Evolutionary conservation across 352 stramenopile genomes (phyloP).

Genomic region (Elongisporangium undulatum): DNA sequence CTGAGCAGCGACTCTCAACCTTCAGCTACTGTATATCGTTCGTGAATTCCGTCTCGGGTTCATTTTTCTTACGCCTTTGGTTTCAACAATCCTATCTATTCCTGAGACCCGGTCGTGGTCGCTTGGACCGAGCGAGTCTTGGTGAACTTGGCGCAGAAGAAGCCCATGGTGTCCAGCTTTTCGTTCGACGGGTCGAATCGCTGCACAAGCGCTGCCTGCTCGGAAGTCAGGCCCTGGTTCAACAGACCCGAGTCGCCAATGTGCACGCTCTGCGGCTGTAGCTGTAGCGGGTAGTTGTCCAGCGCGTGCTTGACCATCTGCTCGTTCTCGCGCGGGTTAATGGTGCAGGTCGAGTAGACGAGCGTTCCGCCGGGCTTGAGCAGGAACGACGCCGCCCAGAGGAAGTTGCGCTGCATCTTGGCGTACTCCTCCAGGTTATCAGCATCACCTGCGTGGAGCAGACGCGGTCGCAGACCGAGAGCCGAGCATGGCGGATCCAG

Average conservation of each 20-base stretch:
- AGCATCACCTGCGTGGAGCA: conserved; percentile 76
- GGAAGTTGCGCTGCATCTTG: conserved; percentile 87
- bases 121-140: conserved; percentile 68
- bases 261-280: conserved; percentile 59
- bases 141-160: conserved; percentile 92
- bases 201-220: conserved; percentile 73
- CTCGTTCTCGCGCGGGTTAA: conserved; percentile 92
- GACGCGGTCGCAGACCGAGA: conserved; percentile 89
- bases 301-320: conserved; percentile 89
- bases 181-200: conserved; percentile 86
- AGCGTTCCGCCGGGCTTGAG: conserved; percentile 90
- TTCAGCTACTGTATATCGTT: too few species aligned
- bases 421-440: conserved; percentile 72
- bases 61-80: too few species aligned
- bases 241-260: conserved; percentile 63
- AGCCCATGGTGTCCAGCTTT: conserved; percentile 89
- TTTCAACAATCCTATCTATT: neutral
- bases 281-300: conserved; percentile 77
- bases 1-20: too few species aligned
- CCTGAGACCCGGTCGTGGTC: neutral
- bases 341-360: conserved; percentile 95
- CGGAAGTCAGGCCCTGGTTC: conserved; percentile 68
- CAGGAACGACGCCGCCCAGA: conserved; percentile 83
- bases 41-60: too few species aligned
- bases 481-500: conserved; percentile 92